phyloP scores from a whole-genome alignment of 2,329 filamentous ascomycete genomes.

The Arthrobotrys pseudoclavata region DNA sequence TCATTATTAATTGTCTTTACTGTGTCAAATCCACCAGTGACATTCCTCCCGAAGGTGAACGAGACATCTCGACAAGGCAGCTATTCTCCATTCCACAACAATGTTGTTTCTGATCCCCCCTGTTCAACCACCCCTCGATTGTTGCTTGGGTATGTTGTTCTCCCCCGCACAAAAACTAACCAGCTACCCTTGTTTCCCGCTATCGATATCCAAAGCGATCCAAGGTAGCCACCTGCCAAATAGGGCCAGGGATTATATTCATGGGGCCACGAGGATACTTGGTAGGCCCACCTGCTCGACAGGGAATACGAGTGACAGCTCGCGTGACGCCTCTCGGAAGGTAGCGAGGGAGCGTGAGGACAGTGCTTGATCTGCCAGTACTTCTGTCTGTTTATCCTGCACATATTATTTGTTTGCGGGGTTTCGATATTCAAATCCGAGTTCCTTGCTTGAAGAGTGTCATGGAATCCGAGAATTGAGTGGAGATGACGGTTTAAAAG shows the following conservation, averaged over 20 bases:
- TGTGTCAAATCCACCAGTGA: conserved; percentile 12
- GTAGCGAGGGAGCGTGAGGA: conserved; percentile 29
- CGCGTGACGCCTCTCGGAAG: conserved; percentile 41
- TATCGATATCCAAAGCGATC: conserved; percentile 29
- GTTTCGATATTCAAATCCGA: conserved; percentile 11
- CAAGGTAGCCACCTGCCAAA: conserved; percentile 40
- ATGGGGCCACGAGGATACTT: conserved; percentile 39
- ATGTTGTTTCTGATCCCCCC: neutral
- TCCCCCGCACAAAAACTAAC: conserved; percentile 9
- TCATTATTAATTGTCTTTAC: conserved; percentile 20
- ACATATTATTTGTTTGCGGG: neutral
- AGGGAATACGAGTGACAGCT: conserved; percentile 26
- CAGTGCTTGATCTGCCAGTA: neutral
- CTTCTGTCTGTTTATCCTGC: neutral
- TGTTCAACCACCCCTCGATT: conserved; percentile 25
- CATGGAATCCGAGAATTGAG: neutral
- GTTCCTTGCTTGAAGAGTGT: neutral
- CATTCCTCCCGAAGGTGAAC: conserved; percentile 28
- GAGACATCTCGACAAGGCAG: conserved; percentile 49
- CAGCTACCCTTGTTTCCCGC: conserved; percentile 36
- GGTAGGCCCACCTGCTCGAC: conserved; percentile 39
- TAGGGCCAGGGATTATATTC: conserved; percentile 8
- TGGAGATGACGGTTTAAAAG: conserved; percentile 12
- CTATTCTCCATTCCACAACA: conserved; percentile 14
- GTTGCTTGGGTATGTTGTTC: neutral